phyloP scores from a whole-genome alignment of 2,329 filamentous ascomycete species.

The Coniochaeta sp. region DNA sequence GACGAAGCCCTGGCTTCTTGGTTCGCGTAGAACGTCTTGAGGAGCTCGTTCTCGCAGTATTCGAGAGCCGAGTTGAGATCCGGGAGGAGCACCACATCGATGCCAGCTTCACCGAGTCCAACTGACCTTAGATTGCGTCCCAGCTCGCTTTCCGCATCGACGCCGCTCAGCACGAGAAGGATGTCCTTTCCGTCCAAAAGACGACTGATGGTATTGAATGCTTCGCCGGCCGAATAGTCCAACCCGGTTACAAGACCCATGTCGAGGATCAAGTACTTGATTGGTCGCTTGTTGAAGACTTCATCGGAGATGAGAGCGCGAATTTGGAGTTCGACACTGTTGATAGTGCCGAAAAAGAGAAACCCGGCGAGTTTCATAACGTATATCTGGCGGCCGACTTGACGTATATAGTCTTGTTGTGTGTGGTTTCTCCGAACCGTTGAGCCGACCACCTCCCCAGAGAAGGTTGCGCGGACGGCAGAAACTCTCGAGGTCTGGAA shows the following conservation, averaged over 20 bases:
- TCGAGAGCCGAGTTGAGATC: constrained; percentile 91
- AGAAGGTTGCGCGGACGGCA: constrained; percentile 84
- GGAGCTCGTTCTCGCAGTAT: constrained; percentile 87
- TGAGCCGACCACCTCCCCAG: constrained; percentile 80
- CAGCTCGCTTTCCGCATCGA: constrained; percentile 68
- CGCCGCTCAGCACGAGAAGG: constrained; percentile 73
- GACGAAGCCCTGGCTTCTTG: constrained; percentile 51
- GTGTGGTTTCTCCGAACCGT: constrained; percentile 87
- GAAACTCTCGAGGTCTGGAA: constrained; percentile 87
- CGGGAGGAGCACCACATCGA: constrained; percentile 73
- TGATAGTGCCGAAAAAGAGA: constrained; percentile 97
- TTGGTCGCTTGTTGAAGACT: constrained; percentile 67
- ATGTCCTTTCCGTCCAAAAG: constrained; percentile 72
- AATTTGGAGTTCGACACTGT: constrained; percentile 86
- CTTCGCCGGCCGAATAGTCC: constrained; percentile 94
- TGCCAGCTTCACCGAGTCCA: constrained; percentile 67
- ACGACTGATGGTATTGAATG: constrained; percentile 86
- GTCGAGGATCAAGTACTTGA: constrained; percentile 85
- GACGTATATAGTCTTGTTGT: constrained; percentile 77
- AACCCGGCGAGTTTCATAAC: constrained; percentile 90
- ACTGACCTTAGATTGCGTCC: constrained; percentile 76
- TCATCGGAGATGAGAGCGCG: constrained; percentile 76
- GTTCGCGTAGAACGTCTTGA: constrained; percentile 70
- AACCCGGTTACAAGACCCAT: constrained; percentile 84
- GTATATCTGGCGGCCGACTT: constrained; percentile 81